Evolutionary conservation across 257 asterid species (phyloP).

Genomic region (Knoxia roxburghii): DNA sequence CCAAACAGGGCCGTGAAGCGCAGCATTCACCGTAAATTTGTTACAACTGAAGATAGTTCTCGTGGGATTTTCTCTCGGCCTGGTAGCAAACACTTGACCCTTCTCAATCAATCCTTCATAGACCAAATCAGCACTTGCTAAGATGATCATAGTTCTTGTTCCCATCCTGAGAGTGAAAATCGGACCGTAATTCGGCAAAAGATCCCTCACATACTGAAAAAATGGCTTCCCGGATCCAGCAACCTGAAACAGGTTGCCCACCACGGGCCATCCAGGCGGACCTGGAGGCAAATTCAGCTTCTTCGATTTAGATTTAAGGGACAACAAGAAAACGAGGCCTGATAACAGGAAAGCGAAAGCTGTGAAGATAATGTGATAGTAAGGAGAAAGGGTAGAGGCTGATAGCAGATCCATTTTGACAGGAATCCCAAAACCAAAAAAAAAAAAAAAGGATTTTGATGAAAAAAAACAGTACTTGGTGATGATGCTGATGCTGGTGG

Average conservation of each 20-base stretch:
- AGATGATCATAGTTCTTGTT: constrained; percentile 63
- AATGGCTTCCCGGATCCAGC: constrained; percentile 79
- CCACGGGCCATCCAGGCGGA: constrained; percentile 82
- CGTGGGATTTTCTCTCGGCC: constrained; percentile 83
- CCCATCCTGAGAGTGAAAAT: constrained; percentile 82
- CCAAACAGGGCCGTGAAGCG: constrained; percentile 78
- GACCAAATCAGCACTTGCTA: constrained; percentile 50
- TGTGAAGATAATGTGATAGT: constrained; percentile 56
- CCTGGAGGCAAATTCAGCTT: constrained; percentile 76
- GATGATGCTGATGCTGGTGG: neutral
- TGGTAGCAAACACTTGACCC: constrained; percentile 67
- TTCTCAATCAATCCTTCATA: constrained; percentile 60
- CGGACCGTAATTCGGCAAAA: constrained; percentile 58
- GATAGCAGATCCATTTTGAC: constrained; percentile 39
- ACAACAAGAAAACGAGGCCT: constrained; percentile 35
- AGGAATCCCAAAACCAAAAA: no score
- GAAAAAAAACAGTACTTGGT: neutral
- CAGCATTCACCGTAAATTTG: constrained; percentile 81
- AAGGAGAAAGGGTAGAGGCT: constrained; percentile 41
- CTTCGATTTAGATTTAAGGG: constrained; percentile 41
- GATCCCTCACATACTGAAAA: constrained; percentile 59
- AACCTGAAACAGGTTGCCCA: constrained; percentile 85
- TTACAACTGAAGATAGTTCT: constrained; percentile 75
- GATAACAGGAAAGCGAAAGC: constrained; percentile 48
- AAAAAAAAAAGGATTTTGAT: neutral